Evolutionary conservation across 441 rosid genomes (phyloP), one percentile per base, ranked within the genome.

Genomic region (Lepidium campestre): DNA sequence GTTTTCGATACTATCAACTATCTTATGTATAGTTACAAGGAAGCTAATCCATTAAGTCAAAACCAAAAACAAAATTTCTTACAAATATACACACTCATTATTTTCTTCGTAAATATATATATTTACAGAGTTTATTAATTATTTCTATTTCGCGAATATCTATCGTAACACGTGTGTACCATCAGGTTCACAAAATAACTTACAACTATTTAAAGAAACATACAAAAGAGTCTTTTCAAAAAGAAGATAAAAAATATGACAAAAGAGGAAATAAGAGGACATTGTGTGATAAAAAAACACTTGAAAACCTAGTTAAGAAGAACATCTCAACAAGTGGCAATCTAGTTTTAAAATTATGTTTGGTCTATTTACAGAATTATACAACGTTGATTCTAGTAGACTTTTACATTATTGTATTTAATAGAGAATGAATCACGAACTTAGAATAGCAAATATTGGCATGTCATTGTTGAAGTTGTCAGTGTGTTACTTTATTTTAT

Each of bases 381-480:
- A 71, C 70, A 71, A 63, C 65, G 65, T 37, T 63, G 42, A 39
- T 40, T 46, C 27, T 46, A 37, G 7, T 46, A 55, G 23, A 39
- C 60, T 56, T 56, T 55, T 45, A 39, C 15, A 47, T 9, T 47
- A 63, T 25, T 25, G 29, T 37, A 15, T 45, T 22, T 45, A 50
- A 12, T 37, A 20, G 25, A 14, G 65, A 63, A 64, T 64, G 70
- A 71, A 54, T 71, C 65, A 57, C 71, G 66, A 65, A 5, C 27
- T 23, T 23, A n/a, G n/a, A 57, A 39, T 64, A 64, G 59, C 75
- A 71, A 56, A 57, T 56, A 57, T 56, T 57, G 71, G 66, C 40
- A 65, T 40, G 75, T 49, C 71, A 48, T 42, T 72, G 65, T 64
- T 57, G 46, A 71, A 71, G 40, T 48, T 47, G 65, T 64, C 59